Percentiles rank a stretch among this genome's conserved stretches.
Conservation (phyloP, 495 filamentous ascomycete species). For the Chaetomium fimeti region DNA sequence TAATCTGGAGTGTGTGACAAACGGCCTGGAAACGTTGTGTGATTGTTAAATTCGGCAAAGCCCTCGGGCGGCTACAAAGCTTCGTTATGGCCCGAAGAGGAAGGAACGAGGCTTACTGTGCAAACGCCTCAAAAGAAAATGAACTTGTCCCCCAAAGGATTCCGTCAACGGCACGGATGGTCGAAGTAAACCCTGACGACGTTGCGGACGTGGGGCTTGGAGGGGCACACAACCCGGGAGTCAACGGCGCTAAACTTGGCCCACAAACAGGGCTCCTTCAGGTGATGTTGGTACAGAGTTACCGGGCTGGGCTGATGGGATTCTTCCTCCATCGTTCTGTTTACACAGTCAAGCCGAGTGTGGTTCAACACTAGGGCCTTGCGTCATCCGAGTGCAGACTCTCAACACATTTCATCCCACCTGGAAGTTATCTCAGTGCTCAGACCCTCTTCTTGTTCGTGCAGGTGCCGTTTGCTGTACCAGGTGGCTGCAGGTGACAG, state of each 20-base stretch:
- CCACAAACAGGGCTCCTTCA: background rate
- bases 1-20: no score
- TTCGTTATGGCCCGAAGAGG: background rate
- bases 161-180: background rate
- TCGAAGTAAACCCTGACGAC: background rate
- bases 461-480: no score
- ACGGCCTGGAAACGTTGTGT: background rate
- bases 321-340: background rate
- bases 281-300: no score
- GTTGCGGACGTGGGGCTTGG: background rate
- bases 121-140: background rate
- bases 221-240: background rate
- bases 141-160: background rate
- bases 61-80: background rate
- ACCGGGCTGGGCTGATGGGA: background rate
- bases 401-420: no score
- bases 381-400: no score
- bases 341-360: background rate
- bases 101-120: background rate
- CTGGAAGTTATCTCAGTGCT: no score
- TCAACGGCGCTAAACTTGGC: background rate
- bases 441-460: no score
- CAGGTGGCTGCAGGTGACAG: no score
- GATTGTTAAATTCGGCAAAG: slow-evolving; percentile 14
- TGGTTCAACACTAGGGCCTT: no score